Evolutionary conservation across 176 grass and related monocot species (phyloP).

Genomic region (Avena insularis): DNA sequence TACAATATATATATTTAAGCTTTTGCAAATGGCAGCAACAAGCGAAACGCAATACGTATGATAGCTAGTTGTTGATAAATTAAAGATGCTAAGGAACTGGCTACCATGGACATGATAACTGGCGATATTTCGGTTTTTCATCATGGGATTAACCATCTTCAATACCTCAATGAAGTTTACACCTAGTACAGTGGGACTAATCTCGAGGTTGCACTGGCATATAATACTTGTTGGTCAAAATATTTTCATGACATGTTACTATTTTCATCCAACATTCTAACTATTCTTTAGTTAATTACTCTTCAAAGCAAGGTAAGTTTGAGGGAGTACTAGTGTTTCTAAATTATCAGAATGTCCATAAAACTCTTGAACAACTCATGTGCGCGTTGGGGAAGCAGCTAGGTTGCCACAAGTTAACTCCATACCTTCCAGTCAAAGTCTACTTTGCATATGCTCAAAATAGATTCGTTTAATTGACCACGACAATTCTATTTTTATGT

Average conservation of each 20-base stretch:
- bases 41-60: background rate
- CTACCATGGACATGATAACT: background rate
- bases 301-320: background rate
- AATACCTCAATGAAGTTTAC: background rate
- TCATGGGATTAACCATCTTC: background rate
- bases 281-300: background rate
- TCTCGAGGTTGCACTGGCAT: background rate
- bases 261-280: background rate
- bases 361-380: background rate
- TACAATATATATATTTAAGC: slow-evolving; percentile 29
- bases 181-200: background rate
- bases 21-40: background rate
- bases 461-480: background rate
- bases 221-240: background rate
- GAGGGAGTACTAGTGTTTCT: background rate
- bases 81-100: background rate
- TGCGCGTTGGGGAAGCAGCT: background rate
- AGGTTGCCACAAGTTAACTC: background rate
- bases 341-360: background rate
- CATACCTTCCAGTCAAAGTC: slow-evolving; percentile 18
- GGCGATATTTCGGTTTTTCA: background rate
- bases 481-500: background rate
- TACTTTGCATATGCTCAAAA: background rate
- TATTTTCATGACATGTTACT: background rate
- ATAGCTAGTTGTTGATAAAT: background rate